These are phyloP conservation scores for Acacia melanoxylon DNA, from an alignment of 306 rosid genomes.

Conservation along the genomic window DNA sequence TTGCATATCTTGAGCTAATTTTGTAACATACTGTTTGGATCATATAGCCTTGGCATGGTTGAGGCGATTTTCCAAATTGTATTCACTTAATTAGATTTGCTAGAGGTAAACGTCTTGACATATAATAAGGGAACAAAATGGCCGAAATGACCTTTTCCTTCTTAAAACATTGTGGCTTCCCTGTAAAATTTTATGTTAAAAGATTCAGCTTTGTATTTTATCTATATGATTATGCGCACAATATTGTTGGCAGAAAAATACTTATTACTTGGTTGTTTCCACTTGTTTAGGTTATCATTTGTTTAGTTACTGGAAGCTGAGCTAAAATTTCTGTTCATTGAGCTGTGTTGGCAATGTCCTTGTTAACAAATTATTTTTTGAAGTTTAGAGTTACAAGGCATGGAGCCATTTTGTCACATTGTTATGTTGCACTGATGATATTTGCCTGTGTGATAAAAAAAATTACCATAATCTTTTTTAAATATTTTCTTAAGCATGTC, in stretches of 20 bases:
- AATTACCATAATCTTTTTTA: background rate
- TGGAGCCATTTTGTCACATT: background rate
- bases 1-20: background rate
- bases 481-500: background rate
- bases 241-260: background rate
- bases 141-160: constrained; percentile 2
- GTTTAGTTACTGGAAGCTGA: background rate
- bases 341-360: background rate
- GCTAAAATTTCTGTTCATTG: background rate
- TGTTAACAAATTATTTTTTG: background rate
- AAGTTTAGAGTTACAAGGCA: background rate
- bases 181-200: background rate
- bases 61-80: background rate
- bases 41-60: background rate
- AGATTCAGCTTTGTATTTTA: background rate
- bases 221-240: background rate
- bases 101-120: constrained; percentile 3
- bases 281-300: background rate
- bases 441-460: background rate
- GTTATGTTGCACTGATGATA: background rate
- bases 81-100: constrained; percentile 1
- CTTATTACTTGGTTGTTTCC: background rate
- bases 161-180: constrained; percentile 5
- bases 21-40: background rate
- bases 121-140: background rate